Evolutionary conservation across 23 red algal species (phyloP).

Genomic region (Gracilaria gracilis): DNA sequence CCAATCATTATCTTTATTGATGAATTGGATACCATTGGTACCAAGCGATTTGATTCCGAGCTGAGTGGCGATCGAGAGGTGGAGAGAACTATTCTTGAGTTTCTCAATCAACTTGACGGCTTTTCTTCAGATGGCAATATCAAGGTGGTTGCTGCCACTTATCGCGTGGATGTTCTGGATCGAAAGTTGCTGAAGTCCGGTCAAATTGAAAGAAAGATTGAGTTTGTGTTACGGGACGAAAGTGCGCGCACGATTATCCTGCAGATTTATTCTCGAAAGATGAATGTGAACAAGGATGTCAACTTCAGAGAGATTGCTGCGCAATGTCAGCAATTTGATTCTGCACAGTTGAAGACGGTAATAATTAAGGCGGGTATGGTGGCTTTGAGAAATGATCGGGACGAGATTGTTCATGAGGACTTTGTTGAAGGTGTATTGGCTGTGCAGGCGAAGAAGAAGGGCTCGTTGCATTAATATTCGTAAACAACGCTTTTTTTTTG

Average conservation of each 20-base stretch:
- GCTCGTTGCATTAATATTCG: conserved; percentile 91
- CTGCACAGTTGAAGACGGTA: conserved; percentile 95
- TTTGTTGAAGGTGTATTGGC: conserved; percentile 95
- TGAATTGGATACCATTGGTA: conserved; percentile 98
- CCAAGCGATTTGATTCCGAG: conserved; percentile 99
- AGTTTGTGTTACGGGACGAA: conserved; percentile 97
- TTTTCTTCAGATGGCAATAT: conserved; percentile 92
- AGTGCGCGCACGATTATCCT: conserved; percentile 90
- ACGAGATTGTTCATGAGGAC: conserved; percentile 96
- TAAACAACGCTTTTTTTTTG: conserved; percentile 65
- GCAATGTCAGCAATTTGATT: conserved; percentile 97
- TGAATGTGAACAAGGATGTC: conserved; percentile 97
- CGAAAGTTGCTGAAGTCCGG: conserved; percentile 89
- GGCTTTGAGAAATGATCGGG: conserved; percentile 88
- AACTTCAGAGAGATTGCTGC: conserved; percentile 94
- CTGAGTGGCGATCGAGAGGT: conserved; percentile 96
- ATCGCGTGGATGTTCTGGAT: conserved; percentile 98
- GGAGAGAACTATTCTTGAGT: conserved; percentile 98
- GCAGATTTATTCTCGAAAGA: conserved; percentile 98
- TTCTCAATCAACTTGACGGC: conserved; percentile 98
- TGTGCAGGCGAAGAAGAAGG: conserved; percentile 99
- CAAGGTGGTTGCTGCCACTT: conserved; percentile 94
- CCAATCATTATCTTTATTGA: conserved; percentile 99
- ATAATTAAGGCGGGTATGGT: conserved; percentile 95
- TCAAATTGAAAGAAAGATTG: conserved; percentile 98